Evolutionary conservation across 345 rosid species (phyloP).

Genomic region (Acer saccharum): DNA sequence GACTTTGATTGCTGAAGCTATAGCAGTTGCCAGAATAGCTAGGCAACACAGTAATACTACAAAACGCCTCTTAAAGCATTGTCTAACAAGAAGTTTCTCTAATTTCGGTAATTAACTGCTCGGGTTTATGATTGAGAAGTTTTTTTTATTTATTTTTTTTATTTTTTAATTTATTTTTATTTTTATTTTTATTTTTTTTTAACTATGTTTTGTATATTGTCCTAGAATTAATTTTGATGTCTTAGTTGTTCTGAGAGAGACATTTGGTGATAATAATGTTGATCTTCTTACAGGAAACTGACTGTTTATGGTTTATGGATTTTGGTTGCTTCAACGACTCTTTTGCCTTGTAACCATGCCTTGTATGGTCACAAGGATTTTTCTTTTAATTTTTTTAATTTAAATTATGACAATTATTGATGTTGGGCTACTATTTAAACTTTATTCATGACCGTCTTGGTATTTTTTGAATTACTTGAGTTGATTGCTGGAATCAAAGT

Average conservation of each 20-base stretch:
- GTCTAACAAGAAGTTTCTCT: conserved; percentile 94
- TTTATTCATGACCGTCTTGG: background rate
- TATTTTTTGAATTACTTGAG: conserved; percentile 13
- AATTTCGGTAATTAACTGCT: conserved; percentile 59
- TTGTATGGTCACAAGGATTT: background rate
- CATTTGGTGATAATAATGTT: conserved; percentile 78
- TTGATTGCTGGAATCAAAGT: background rate
- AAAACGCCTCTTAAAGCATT: conserved; percentile 97
- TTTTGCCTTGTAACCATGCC: background rate
- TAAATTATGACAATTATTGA: background rate
- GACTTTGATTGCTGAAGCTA: conserved; percentile 97
- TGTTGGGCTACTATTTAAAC: background rate
- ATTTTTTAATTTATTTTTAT: too few species aligned
- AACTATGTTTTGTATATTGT: background rate
- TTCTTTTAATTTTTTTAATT: background rate
- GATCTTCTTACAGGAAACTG: conserved; percentile 62
- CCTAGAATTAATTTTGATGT: background rate
- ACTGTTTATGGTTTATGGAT: background rate
- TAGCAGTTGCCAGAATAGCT: conserved; percentile 85
- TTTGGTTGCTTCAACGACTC: background rate
- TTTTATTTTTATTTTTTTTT: too few species aligned
- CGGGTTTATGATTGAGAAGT: background rate
- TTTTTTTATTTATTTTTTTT: too few species aligned
- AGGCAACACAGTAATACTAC: conserved; percentile 72
- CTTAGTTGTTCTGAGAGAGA: conserved; percentile 55